Evolutionary conservation across 306 rosid genomes (phyloP).

Genomic region (Cercis canadensis): DNA sequence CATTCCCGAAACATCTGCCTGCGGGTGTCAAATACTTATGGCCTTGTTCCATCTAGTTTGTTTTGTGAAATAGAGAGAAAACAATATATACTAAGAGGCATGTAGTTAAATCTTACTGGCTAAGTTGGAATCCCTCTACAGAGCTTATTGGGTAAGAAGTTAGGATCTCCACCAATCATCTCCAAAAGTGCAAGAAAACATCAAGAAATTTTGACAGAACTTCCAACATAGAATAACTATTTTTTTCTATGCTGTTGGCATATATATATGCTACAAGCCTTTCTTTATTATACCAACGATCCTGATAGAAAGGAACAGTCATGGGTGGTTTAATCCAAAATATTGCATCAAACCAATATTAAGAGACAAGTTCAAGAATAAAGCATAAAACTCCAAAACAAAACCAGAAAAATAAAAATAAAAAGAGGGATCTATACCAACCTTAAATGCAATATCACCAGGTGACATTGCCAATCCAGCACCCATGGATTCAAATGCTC

Average conservation of each 20-base stretch:
- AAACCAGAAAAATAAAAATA: neutral
- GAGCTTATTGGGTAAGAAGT: neutral
- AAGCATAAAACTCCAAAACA: constrained; percentile 23
- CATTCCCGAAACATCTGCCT: neutral
- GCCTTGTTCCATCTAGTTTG: neutral
- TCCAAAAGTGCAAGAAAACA: neutral
- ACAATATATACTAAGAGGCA: neutral
- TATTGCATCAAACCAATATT: constrained; percentile 16
- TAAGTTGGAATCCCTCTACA: neutral
- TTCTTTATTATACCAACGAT: neutral
- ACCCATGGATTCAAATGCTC: constrained; percentile 99
- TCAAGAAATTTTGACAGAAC: neutral
- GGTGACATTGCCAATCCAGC: constrained; percentile 99
- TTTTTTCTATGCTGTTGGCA: neutral
- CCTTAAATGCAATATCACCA: constrained; percentile 98
- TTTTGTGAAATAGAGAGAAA: neutral
- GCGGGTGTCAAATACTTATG: neutral
- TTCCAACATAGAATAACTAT: neutral
- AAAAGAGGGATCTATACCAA: constrained; percentile 32
- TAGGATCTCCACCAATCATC: neutral
- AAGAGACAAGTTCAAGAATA: neutral
- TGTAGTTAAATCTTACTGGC: neutral
- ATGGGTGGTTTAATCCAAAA: constrained; percentile 4
- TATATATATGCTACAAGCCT: constrained; percentile 1
- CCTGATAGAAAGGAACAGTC: constrained; percentile 4